A percentile compares a stretch with the other conserved stretches of the same genome.
Conservation (phyloP, 192 early-diverging fungal genomes). For the Spizellomyces punctatus region DNA sequence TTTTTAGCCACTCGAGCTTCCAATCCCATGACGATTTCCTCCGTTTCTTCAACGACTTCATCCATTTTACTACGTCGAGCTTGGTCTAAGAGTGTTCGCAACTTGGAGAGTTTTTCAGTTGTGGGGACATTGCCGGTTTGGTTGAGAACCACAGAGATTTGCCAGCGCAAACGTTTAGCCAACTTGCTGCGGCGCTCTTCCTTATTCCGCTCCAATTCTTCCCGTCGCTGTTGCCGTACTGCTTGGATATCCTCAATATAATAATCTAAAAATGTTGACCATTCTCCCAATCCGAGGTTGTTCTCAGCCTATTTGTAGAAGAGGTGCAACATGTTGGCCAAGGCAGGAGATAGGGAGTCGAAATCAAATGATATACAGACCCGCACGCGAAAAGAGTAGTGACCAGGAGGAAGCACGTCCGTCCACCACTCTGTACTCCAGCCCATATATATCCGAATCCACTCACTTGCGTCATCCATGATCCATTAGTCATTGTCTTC, state of each 20-base stretch:
- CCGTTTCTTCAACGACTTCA: constrained; percentile 17
- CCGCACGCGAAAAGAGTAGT: constrained; percentile 31
- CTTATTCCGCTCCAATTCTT: constrained; percentile 19
- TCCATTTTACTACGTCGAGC: constrained; percentile 18
- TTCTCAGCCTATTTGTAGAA: constrained; percentile 13
- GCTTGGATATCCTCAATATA: constrained; percentile 32
- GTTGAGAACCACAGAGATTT: constrained; percentile 18
- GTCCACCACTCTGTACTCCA: constrained; percentile 33
- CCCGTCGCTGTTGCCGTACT: constrained; percentile 25
- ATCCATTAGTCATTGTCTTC: neutral
- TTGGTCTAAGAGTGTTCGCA: constrained; percentile 24
- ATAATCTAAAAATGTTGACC: constrained; percentile 25
- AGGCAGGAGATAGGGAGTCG: too few relatives aligned
- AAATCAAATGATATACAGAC: too few relatives aligned
- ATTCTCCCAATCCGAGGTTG: constrained; percentile 30
- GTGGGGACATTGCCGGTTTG: constrained; percentile 27
- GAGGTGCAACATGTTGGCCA: neutral
- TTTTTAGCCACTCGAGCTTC: constrained; percentile 20
- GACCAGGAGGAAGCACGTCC: constrained; percentile 21
- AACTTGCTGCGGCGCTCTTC: constrained; percentile 24
- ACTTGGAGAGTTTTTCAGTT: constrained; percentile 25
- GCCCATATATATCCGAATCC: constrained; percentile 24
- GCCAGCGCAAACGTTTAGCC: constrained; percentile 8
- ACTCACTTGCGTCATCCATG: constrained; percentile 1
- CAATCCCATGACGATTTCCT: constrained; percentile 14